A percentile compares a stretch with the other conserved stretches of the same genome.
Evolutionary conservation across 257 asterid species (phyloP).

Genomic region (Buddleja alternifolia): DNA sequence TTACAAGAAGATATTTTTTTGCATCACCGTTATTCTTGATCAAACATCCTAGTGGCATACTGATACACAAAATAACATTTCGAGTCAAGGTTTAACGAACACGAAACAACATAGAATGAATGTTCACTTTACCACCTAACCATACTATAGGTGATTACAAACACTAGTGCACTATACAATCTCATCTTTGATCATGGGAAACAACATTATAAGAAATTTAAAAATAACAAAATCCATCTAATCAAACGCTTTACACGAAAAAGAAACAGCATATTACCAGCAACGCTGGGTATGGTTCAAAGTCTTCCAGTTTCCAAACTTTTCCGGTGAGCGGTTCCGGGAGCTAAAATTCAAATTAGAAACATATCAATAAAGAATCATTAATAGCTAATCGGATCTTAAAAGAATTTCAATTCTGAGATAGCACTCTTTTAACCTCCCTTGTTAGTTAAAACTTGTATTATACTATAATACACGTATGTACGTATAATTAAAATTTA

Average conservation of each 20-base stretch:
- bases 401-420: neutral
- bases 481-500: too few species aligned
- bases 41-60: neutral
- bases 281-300: slow-evolving; percentile 79
- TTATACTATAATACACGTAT: too few species aligned
- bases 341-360: slow-evolving; percentile 49
- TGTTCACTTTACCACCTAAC: neutral
- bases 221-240: neutral
- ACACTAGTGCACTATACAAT: neutral
- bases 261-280: slow-evolving; percentile 50
- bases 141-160: slow-evolving; percentile 3
- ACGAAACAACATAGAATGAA: neutral
- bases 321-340: slow-evolving; percentile 89
- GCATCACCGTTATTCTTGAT: neutral
- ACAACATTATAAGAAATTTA: neutral
- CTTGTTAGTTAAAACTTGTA: too few species aligned
- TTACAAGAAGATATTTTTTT: neutral
- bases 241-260: neutral
- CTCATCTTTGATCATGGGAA: neutral
- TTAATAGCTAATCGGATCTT: neutral
- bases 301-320: slow-evolving; percentile 77
- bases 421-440: too few species aligned
- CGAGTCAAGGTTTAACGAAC: neutral
- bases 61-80: neutral
- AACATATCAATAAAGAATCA: neutral